Evolutionary conservation across 1,139 yeast genomes (phyloP).

Genomic region (Lodderomyces margitis): DNA sequence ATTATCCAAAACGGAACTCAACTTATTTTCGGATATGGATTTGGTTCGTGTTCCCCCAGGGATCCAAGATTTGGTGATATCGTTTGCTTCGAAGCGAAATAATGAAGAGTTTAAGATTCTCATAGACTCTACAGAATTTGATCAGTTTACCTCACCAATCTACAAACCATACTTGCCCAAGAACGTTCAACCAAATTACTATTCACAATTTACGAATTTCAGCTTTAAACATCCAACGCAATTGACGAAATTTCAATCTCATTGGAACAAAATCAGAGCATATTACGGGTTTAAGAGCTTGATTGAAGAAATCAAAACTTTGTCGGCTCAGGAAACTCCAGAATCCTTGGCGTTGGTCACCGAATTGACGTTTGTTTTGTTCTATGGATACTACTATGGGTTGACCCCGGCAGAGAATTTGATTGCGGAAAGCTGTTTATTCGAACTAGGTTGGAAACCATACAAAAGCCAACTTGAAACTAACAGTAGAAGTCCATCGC

Average conservation of each 20-base stretch:
- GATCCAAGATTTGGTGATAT: slow-evolving; percentile 60
- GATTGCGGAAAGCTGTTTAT: slow-evolving; percentile 42
- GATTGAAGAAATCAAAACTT: slow-evolving; percentile 28
- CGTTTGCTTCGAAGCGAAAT: slow-evolving; percentile 46
- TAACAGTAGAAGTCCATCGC: slow-evolving; percentile 2
- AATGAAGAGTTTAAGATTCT: slow-evolving; percentile 26
- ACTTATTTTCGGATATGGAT: slow-evolving; percentile 37
- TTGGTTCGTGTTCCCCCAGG: slow-evolving; percentile 66
- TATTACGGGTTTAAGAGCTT: slow-evolving; percentile 36
- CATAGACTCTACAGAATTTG: slow-evolving; percentile 23
- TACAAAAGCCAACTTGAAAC: slow-evolving; percentile 22
- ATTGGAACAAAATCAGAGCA: slow-evolving; percentile 52
- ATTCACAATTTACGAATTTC: slow-evolving; percentile 20
- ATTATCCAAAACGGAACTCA: slow-evolving; percentile 31
- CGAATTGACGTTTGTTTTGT: slow-evolving; percentile 48
- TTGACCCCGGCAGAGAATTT: slow-evolving; percentile 50
- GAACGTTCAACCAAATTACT: slow-evolving; percentile 25
- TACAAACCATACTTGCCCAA: slow-evolving; percentile 41
- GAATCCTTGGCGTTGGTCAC: slow-evolving; percentile 21
- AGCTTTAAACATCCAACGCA: slow-evolving; percentile 38
- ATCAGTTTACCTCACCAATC: slow-evolving; percentile 33
- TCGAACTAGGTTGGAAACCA: slow-evolving; percentile 46
- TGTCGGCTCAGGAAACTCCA: slow-evolving; percentile 21
- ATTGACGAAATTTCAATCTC: slow-evolving; percentile 35
- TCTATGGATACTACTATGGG: slow-evolving; percentile 61